Base-by-base conservation (phyloP, 164 flowering plant species). In the Stephania cephalantha region DNA sequence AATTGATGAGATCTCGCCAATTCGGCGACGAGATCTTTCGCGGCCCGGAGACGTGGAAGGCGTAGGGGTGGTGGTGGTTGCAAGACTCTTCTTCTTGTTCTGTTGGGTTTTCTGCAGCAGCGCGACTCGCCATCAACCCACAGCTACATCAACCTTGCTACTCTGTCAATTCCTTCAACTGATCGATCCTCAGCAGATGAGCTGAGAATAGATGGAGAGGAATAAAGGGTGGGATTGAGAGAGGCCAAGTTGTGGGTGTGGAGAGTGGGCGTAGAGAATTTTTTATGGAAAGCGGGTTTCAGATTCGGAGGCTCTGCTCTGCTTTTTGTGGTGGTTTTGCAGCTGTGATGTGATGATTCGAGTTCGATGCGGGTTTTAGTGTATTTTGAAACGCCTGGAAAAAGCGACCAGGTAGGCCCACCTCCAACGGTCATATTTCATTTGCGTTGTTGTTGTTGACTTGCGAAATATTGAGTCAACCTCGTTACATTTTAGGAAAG, bases 31-130 rank as follows among this genome's bases (percentile, higher is more conserved):
- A 72, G 48, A 92, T 74, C 75, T 94, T 94, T 15, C 97, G 86
- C 72, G 98, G 97, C 2, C 98, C 97, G 48, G 96, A 92, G 12
- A 92, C 93, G 78, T 90, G 90, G 77, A 90, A 94, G 18, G 91
- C 94, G 55, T 90, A 90, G 0, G 98, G 98, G 75, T 94, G 97
- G 13, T 94, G 97, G 13, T 35, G 42, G 42, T 4, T 4, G 42
- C 25, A 73, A 74, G 77, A 80, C 63, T 76, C 82, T 20, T 67
- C 78, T n/a, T 67, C 67, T 30, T 13, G 85, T 42, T 18, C 74
- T 22, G 68, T 85, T 50, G 52, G 74, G 13, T 11, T 29, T n/a
- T 11, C 65, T 6, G 20, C 66, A 7, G 69, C 53, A 7, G 69
- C 53, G 42, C 74, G 22, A 66, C 82, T 81, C 46, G 84, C 89